A percentile compares a stretch with the other conserved stretches of the same genome.
Evolutionary conservation across 768 basidiomycete species (phyloP).

Genomic region (Suillus subalutaceus): DNA sequence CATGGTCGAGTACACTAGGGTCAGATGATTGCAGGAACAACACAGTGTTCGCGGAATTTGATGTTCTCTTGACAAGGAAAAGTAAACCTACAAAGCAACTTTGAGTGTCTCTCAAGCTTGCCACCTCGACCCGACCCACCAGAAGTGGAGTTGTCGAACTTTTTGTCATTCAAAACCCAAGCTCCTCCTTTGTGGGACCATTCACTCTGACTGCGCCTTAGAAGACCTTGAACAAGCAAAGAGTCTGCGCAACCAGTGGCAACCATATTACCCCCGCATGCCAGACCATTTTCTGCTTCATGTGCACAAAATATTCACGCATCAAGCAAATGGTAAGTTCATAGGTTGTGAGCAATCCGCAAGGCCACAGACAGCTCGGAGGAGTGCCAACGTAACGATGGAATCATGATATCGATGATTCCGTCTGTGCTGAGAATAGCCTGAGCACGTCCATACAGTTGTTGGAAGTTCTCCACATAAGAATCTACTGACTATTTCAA

Average conservation of each 20-base stretch:
- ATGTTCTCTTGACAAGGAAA: constrained; percentile 36
- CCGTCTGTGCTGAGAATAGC: constrained; percentile 58
- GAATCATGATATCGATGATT: constrained; percentile 60
- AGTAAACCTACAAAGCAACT: constrained; percentile 45
- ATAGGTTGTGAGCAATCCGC: constrained; percentile 69
- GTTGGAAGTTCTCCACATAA: neutral
- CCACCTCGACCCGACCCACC: constrained; percentile 14
- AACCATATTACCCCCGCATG: constrained; percentile 54
- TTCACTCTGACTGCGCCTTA: constrained; percentile 25
- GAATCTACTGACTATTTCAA: neutral
- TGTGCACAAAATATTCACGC: constrained; percentile 53
- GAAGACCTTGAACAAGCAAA: constrained; percentile 33
- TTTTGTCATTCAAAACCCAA: constrained; percentile 18
- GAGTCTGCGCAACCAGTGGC: constrained; percentile 51
- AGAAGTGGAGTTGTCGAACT: constrained; percentile 25
- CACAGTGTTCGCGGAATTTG: constrained; percentile 32
- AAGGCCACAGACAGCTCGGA: constrained; percentile 57
- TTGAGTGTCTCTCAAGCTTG: constrained; percentile 10
- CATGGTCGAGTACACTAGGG: constrained; percentile 62
- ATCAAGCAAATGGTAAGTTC: constrained; percentile 72
- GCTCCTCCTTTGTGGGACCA: constrained; percentile 24
- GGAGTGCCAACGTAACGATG: constrained; percentile 33
- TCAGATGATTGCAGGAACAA: constrained; percentile 68
- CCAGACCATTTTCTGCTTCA: constrained; percentile 36
- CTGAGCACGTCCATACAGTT: constrained; percentile 58